Percentiles rank a stretch among this genome's conserved stretches.
These are phyloP conservation scores for Plasmodium cynomolgi DNA, from an alignment of 169 alveolate genomes.

Conservation along the genomic window DNA sequence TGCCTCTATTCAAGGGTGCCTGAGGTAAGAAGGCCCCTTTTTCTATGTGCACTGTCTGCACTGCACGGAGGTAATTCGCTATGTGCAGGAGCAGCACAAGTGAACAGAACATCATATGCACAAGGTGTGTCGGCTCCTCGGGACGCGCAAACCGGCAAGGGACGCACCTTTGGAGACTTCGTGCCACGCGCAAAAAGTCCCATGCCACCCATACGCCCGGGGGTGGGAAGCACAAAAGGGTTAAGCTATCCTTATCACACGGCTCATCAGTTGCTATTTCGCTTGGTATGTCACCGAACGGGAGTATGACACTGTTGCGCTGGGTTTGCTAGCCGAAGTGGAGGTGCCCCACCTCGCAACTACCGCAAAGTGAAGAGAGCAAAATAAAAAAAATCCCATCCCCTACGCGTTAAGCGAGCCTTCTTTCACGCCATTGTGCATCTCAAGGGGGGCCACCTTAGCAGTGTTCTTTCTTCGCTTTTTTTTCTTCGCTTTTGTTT, in stretches of 20 bases:
- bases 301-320: neutral
- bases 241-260: neutral
- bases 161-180: neutral
- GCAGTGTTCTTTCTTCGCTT: neutral
- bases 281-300: neutral
- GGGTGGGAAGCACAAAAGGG: neutral
- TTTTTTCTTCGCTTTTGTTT: neutral
- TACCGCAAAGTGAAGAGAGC: neutral
- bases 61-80: constrained; percentile 1
- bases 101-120: neutral
- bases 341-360: neutral
- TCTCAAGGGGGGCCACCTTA: neutral
- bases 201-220: neutral
- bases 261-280: neutral
- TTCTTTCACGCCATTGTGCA: neutral
- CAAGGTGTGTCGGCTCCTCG: neutral
- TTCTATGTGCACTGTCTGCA: neutral
- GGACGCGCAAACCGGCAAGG: neutral
- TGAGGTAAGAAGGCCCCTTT: neutral
- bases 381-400: neutral
- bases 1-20: neutral
- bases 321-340: neutral
- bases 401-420: neutral
- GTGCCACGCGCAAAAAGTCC: neutral
- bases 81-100: neutral